Evolutionary conservation across 371 early-diverging fungal species (phyloP).

Genomic region (Mucor plumbeus): DNA sequence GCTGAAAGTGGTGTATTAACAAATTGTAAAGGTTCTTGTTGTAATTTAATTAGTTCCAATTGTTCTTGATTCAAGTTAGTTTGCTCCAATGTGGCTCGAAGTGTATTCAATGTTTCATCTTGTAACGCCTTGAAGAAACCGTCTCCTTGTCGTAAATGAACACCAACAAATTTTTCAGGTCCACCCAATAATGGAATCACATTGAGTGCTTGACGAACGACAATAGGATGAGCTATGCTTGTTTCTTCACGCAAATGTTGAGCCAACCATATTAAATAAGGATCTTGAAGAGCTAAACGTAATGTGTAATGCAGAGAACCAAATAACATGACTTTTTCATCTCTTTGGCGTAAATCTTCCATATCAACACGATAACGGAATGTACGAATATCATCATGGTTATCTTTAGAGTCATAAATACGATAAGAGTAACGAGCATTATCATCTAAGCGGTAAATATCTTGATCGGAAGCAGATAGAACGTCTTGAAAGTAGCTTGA

Average conservation of each 20-base stretch:
- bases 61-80: constrained; percentile 2
- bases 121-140: constrained; percentile 43
- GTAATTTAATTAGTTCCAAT: not conserved
- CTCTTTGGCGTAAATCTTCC: constrained; percentile 34
- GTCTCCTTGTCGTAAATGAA: constrained; percentile 53
- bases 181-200: constrained; percentile 47
- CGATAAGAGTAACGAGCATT: constrained; percentile 48
- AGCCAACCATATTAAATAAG: constrained; percentile 26
- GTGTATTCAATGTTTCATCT: constrained; percentile 35
- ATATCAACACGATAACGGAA: constrained; percentile 40
- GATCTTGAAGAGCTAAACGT: constrained; percentile 35
- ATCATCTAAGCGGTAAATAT: constrained; percentile 40
- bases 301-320: constrained; percentile 50
- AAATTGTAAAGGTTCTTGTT: not conserved
- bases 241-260: constrained; percentile 35
- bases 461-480: constrained; percentile 21
- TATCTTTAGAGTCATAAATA: constrained; percentile 45
- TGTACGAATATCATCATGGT: constrained; percentile 20
- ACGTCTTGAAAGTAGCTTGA: constrained; percentile 28
- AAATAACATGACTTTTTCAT: constrained; percentile 53
- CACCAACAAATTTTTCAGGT: constrained; percentile 42
- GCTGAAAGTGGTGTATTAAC: not conserved
- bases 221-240: constrained; percentile 43
- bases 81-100: constrained; percentile 33
- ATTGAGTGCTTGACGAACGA: constrained; percentile 31